Evolutionary conservation across 345 rosid genomes (phyloP).

Genomic region (Brassica rapa): DNA sequence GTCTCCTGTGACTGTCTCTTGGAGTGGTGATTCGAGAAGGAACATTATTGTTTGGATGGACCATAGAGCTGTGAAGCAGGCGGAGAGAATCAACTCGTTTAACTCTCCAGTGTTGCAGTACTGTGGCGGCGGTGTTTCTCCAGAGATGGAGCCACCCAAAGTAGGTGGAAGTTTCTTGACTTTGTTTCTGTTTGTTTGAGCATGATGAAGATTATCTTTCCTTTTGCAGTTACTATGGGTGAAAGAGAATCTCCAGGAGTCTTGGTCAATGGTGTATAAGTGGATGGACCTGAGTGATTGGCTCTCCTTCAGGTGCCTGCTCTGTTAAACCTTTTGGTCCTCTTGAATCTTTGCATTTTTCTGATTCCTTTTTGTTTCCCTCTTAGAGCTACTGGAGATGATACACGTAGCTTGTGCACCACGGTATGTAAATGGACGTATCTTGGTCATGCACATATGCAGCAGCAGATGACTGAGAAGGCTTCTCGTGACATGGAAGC

Average conservation of each 20-base stretch:
- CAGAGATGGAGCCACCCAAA: conserved; percentile 97
- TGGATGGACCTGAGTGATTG: conserved; percentile 99
- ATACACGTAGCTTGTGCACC: conserved; percentile 94
- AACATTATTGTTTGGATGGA: conserved; percentile 98
- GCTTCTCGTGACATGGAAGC: conserved; percentile 93
- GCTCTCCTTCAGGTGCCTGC: conserved; percentile 76
- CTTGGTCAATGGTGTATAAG: conserved; percentile 93
- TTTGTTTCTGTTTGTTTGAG: not conserved
- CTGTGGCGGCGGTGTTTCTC: conserved; percentile 92
- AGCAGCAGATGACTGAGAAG: conserved; percentile 65
- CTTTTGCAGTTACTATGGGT: conserved; percentile 89
- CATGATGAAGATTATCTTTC: too few species aligned
- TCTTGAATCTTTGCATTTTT: not conserved
- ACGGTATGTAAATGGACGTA: conserved; percentile 97
- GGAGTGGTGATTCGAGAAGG: conserved; percentile 96
- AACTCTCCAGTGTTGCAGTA: conserved; percentile 80
- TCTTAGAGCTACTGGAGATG: conserved; percentile 92
- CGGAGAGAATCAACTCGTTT: conserved; percentile 81
- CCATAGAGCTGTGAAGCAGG: conserved; percentile 94
- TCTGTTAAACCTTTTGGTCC: not conserved
- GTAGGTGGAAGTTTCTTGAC: conserved; percentile 38
- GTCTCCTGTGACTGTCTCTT: conserved; percentile 92
- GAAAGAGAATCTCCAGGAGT: conserved; percentile 87
- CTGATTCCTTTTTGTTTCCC: conserved; percentile 19
- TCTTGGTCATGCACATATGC: conserved; percentile 99